Evolutionary conservation across 192 early-diverging fungal species (phyloP).

Genomic region (Backusella australiensis): DNA sequence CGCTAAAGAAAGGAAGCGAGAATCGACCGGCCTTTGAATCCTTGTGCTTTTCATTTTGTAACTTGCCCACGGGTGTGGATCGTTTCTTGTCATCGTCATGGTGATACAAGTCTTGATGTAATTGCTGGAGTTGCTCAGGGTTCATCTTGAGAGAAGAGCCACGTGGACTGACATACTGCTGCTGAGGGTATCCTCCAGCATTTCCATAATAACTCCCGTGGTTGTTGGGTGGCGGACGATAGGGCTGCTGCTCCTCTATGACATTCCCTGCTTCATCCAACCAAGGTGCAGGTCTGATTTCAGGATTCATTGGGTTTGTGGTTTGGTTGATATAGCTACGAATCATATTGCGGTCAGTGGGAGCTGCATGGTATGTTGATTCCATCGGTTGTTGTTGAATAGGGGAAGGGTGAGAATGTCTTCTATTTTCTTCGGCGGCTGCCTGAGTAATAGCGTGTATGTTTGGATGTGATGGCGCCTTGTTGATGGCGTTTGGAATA

Average conservation of each 20-base stretch:
- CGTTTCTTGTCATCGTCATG: not conserved
- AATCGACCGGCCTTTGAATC: not conserved
- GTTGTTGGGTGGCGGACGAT: not conserved
- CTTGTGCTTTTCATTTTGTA: slow-evolving; percentile 1
- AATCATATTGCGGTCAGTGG: not conserved
- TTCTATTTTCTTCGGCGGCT: slow-evolving; percentile 6
- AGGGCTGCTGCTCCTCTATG: not conserved
- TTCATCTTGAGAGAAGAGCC: not conserved
- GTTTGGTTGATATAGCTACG: not conserved
- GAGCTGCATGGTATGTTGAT: not conserved
- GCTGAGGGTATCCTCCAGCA: not conserved
- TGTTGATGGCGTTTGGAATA: slow-evolving; percentile 17
- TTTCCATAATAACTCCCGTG: not conserved
- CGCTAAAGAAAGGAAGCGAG: slow-evolving; percentile 6
- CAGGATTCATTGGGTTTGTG: not conserved
- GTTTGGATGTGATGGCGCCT: not conserved
- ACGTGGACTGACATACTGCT: not conserved
- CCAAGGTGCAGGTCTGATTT: slow-evolving; percentile 9
- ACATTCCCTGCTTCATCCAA: not conserved
- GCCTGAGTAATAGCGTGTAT: not conserved
- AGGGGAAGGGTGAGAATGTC: not conserved
- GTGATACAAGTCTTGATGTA: not conserved
- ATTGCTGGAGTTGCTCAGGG: not conserved
- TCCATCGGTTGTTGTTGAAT: slow-evolving; percentile 9
- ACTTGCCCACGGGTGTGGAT: not conserved